Evolutionary conservation across 192 early-diverging fungal species (phyloP).

Genomic region (Umbelopsis ramanniana): DNA sequence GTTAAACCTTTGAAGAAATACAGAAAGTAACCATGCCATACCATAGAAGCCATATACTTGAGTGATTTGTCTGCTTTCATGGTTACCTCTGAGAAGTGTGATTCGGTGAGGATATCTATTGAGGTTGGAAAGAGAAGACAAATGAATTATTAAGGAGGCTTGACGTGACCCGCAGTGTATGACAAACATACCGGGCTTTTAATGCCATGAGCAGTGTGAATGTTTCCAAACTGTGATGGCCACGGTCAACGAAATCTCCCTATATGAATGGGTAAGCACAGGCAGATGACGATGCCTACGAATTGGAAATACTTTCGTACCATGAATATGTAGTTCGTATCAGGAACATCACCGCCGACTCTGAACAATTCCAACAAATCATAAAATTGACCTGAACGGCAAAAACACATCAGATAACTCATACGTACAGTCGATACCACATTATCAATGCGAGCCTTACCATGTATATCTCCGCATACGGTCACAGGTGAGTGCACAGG

Average conservation of each 20-base stretch:
- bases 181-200: constrained; percentile 78
- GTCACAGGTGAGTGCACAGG: constrained; percentile 95
- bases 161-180: not conserved
- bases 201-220: constrained; percentile 91
- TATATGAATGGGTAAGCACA: constrained; percentile 27
- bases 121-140: not conserved
- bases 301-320: constrained; percentile 40
- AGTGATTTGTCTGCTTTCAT: constrained; percentile 96
- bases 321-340: constrained; percentile 98
- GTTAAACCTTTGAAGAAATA: not conserved
- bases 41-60: constrained; percentile 97
- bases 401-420: not conserved
- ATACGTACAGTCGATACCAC: not conserved
- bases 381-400: constrained; percentile 79
- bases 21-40: constrained; percentile 29
- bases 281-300: not conserved
- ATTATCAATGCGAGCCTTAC: constrained; percentile 9
- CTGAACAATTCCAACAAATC: constrained; percentile 95
- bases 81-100: constrained; percentile 93
- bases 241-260: constrained; percentile 99
- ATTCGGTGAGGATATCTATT: constrained; percentile 94
- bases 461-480: constrained; percentile 98
- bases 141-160: constrained; percentile 1
- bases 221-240: constrained; percentile 96
- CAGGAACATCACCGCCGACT: constrained; percentile 93